phyloP scores from a whole-genome alignment of 495 filamentous ascomycete genomes.

The Aspergillus ostianus region DNA sequence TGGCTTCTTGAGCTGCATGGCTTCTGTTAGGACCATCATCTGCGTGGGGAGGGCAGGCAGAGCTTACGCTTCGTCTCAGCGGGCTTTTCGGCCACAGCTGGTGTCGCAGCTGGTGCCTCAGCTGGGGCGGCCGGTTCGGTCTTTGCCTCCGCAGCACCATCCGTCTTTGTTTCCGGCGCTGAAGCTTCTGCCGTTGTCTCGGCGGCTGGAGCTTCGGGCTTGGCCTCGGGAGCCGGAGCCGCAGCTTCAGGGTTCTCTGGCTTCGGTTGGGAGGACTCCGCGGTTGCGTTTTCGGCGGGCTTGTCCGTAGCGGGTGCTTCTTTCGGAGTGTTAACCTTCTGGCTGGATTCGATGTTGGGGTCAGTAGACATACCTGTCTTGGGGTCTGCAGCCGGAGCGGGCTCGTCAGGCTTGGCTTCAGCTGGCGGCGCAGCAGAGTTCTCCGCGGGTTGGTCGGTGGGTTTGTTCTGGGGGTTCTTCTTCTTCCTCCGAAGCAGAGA shows the following conservation, averaged over 20 bases:
- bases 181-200: background rate
- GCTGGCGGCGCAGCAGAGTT: constrained; percentile 8
- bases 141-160: constrained; percentile 7
- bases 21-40: constrained; percentile 1
- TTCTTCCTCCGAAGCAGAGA: constrained; percentile 29
- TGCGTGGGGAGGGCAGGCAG: background rate
- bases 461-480: constrained; percentile 16
- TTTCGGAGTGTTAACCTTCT: background rate
- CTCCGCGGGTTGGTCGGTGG: constrained; percentile 15
- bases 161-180: constrained; percentile 12
- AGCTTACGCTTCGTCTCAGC: constrained; percentile 14
- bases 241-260: constrained; percentile 8
- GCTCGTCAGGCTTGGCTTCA: constrained; percentile 17
- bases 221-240: background rate
- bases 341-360: background rate
- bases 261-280: constrained; percentile 10
- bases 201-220: constrained; percentile 2
- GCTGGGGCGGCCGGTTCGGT: constrained; percentile 16
- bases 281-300: constrained; percentile 13
- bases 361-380: constrained; percentile 14
- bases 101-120: constrained; percentile 11
- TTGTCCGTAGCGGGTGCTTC: constrained; percentile 16
- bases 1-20: constrained; percentile 8
- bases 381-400: constrained; percentile 16
- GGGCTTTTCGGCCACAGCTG: constrained; percentile 14